Conservation (phyloP, 164 flowering plant genomes). For the Warburgia ugandensis region DNA sequence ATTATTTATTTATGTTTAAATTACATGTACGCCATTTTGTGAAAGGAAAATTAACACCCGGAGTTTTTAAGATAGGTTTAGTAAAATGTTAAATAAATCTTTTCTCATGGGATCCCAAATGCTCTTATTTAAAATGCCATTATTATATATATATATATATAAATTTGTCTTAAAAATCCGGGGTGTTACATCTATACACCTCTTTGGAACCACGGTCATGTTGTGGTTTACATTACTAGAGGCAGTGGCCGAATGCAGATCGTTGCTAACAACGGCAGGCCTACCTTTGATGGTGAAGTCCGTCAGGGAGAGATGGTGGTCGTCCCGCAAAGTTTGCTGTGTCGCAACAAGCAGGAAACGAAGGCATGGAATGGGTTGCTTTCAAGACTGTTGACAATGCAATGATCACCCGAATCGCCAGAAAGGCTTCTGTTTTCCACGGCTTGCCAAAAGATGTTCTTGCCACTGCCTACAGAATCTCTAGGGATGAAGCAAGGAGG, state of each 20-base stretch:
- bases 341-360: constrained; percentile 28
- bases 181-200: too few species aligned
- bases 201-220: constrained; percentile 65
- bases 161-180: too few species aligned
- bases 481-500: constrained; percentile 32
- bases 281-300: constrained; percentile 34
- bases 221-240: constrained; percentile 32
- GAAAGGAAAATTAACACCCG: too few species aligned
- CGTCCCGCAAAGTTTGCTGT: constrained; percentile 47
- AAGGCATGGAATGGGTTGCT: constrained; percentile 43
- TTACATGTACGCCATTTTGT: too few species aligned
- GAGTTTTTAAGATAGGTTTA: too few species aligned
- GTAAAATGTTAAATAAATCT: too few species aligned
- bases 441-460: constrained; percentile 40
- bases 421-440: constrained; percentile 34
- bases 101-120: too few species aligned
- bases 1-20: too few species aligned
- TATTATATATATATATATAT: too few species aligned
- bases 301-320: constrained; percentile 36
- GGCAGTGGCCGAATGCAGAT: constrained; percentile 47
- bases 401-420: constrained; percentile 34
- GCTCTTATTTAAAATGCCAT: too few species aligned
- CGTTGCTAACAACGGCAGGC: constrained; percentile 30
- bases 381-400: constrained; percentile 54
- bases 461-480: constrained; percentile 27